Conservation (phyloP, 768 basidiomycete species). For the Rhizopogon rudus region DNA sequence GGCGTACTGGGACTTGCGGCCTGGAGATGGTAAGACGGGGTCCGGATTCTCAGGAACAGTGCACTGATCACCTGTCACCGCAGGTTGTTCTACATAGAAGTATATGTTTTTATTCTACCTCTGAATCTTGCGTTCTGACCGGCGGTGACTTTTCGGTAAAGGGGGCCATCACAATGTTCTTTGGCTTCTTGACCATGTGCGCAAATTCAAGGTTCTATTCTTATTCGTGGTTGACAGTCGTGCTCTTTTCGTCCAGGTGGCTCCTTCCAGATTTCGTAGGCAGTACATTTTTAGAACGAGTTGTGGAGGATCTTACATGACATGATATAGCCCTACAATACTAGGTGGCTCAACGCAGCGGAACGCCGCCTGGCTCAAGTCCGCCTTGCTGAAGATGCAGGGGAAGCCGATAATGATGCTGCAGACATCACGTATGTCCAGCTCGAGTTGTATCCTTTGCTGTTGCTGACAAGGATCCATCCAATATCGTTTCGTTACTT, state of each 20-base stretch:
- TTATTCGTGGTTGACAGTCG: neutral
- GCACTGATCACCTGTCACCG: neutral
- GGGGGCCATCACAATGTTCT: conserved; percentile 58
- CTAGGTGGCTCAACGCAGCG: conserved; percentile 47
- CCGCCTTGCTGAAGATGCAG: conserved; percentile 64
- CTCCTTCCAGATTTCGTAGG: conserved; percentile 55
- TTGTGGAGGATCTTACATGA: neutral
- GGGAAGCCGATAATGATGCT: conserved; percentile 56
- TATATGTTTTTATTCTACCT: conserved; percentile 9
- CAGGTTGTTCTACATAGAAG: conserved; percentile 73
- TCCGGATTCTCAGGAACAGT: neutral
- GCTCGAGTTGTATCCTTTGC: neutral
- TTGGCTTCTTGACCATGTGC: conserved; percentile 53
- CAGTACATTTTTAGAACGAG: conserved; percentile 1
- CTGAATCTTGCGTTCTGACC: neutral
- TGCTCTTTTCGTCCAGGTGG: conserved; percentile 35
- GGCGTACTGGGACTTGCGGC: conserved; percentile 60
- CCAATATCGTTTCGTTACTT: neutral
- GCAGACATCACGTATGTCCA: conserved; percentile 10
- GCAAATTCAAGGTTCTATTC: neutral
- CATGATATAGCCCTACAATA: conserved; percentile 48
- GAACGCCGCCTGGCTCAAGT: conserved; percentile 59
- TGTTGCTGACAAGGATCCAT: neutral
- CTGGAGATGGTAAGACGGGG: conserved; percentile 55
- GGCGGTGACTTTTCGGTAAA: conserved; percentile 15